These are phyloP conservation scores for Platanus orientalis DNA, from an alignment of 164 flowering plant species.

Conservation along the genomic window DNA sequence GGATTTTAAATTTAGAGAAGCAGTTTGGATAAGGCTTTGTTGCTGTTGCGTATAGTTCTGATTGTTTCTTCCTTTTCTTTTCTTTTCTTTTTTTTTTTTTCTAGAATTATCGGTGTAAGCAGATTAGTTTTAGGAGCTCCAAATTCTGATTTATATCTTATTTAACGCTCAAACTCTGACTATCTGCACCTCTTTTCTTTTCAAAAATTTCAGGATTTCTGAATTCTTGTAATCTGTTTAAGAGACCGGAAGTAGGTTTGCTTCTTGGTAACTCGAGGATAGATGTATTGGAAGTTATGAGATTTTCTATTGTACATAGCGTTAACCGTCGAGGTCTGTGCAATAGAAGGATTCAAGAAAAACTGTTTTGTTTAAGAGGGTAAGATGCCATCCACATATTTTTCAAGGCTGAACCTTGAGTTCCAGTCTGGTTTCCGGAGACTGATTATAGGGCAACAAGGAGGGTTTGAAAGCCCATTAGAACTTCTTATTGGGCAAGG, in stretches of 20 bases:
- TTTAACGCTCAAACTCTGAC: not conserved
- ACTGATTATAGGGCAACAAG: conserved; percentile 32
- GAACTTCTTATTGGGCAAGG: conserved; percentile 44
- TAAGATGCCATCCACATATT: conserved; percentile 64
- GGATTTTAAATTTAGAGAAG: too few relatives aligned
- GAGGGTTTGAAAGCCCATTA: conserved; percentile 31
- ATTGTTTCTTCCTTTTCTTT: not conserved
- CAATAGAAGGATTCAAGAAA: conserved; percentile 12
- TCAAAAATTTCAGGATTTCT: conserved; percentile 15
- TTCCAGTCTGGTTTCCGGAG: conserved; percentile 30
- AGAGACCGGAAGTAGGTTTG: not conserved
- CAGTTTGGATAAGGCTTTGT: too few relatives aligned
- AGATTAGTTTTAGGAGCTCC: not conserved
- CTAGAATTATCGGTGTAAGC: not conserved
- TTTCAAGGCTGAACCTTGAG: conserved; percentile 44
- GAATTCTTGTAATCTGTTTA: not conserved
- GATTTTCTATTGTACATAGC: conserved; percentile 17
- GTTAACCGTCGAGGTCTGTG: conserved; percentile 8
- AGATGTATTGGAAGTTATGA: conserved; percentile 43
- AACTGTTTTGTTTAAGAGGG: conserved; percentile 31
- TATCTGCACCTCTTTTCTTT: not conserved
- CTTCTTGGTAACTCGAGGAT: not conserved
- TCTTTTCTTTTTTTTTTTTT: not conserved
- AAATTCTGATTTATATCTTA: not conserved
- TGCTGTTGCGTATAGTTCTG: too few relatives aligned